Percentiles rank a stretch among this genome's conserved stretches.
Conservation (phyloP, 2,329 filamentous ascomycete genomes). For the Cladosporium austrohemisphaericum region DNA sequence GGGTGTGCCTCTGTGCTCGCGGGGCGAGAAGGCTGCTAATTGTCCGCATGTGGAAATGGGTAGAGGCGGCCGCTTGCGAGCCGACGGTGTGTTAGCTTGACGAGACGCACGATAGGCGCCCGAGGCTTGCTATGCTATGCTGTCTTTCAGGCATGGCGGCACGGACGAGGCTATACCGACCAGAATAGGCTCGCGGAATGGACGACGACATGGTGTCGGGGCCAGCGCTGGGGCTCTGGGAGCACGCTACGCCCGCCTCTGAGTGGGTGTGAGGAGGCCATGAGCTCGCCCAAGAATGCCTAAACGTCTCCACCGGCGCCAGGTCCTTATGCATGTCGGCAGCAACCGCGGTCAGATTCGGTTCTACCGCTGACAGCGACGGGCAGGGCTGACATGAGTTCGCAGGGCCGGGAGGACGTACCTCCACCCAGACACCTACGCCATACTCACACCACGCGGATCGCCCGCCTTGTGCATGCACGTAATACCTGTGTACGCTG, state of each 20-base stretch:
- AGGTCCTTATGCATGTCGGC: constrained; percentile 10
- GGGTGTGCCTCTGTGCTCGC: constrained; percentile 14
- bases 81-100: constrained; percentile 1
- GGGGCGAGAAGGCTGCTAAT: constrained; percentile 7
- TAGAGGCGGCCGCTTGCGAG: neutral
- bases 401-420: neutral
- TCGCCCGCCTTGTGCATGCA: no score
- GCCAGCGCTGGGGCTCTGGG: neutral
- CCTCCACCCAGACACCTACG: no score
- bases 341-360: constrained; percentile 11
- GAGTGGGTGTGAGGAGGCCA: neutral
- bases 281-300: neutral
- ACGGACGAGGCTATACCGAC: neutral
- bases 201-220: constrained; percentile 8
- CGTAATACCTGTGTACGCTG: neutral
- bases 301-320: neutral
- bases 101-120: constrained; percentile 14
- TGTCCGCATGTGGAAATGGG: constrained; percentile 2
- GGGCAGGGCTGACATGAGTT: constrained; percentile 13
- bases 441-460: constrained; percentile 4
- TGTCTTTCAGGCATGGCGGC: neutral
- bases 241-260: neutral
- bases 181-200: constrained; percentile 3
- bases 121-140: neutral
- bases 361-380: constrained; percentile 3